Percentiles rank a stretch among this genome's conserved stretches.
phyloP scores from a whole-genome alignment of 345 rosid species.

The Salix viminalis region DNA sequence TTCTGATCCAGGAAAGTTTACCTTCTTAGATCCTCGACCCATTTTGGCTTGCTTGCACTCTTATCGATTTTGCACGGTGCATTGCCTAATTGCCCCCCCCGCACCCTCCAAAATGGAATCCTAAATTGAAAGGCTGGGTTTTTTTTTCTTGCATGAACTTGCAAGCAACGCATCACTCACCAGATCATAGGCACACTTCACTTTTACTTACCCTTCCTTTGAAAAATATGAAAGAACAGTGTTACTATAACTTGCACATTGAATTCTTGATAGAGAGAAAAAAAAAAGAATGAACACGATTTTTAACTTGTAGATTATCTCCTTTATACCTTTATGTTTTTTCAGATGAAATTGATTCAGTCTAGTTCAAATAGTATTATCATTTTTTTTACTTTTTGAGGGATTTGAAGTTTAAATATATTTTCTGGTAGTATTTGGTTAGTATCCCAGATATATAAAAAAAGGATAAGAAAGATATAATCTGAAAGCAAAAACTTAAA shows the following conservation, averaged over 20 bases:
- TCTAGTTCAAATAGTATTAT: too few relatives aligned
- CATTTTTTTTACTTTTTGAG: neutral
- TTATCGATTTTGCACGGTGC: slow-evolving; percentile 32
- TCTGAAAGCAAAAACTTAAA: too few relatives aligned
- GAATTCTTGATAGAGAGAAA: neutral
- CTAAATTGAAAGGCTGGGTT: neutral
- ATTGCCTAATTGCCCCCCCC: slow-evolving; percentile 25
- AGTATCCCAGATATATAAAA: too few relatives aligned
- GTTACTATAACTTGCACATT: neutral
- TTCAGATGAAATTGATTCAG: too few relatives aligned
- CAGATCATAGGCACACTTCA: neutral
- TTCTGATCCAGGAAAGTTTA: neutral
- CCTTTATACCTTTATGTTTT: neutral
- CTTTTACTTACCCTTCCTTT: neutral
- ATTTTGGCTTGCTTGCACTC: neutral
- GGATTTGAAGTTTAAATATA: neutral
- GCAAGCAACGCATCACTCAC: slow-evolving; percentile 48
- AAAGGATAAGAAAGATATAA: too few relatives aligned
- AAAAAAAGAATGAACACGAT: neutral
- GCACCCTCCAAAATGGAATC: slow-evolving; percentile 21
- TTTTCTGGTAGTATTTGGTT: too few relatives aligned
- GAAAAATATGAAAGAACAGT: neutral
- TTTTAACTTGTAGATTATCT: neutral
- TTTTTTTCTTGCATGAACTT: slow-evolving; percentile 22
- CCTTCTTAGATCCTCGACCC: neutral